These are phyloP conservation scores for Leptodermis oblonga DNA, from an alignment of 257 asterid genomes.

Conservation along the genomic window DNA sequence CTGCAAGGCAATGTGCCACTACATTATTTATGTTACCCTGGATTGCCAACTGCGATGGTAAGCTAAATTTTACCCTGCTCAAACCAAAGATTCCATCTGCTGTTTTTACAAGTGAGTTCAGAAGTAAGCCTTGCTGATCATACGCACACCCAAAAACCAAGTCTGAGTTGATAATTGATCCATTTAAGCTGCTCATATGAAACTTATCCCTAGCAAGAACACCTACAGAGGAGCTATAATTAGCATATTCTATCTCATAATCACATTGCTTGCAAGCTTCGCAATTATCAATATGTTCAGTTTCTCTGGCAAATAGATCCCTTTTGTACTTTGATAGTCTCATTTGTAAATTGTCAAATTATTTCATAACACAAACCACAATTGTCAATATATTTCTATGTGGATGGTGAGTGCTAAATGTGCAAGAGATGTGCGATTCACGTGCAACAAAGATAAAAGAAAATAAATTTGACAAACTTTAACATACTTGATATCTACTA, in stretches of 20 bases:
- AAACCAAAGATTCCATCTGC: constrained; percentile 82
- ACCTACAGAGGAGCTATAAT: constrained; percentile 71
- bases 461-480: too few relatives aligned
- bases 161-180: constrained; percentile 42
- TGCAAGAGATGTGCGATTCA: too few relatives aligned
- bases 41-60: constrained; percentile 64
- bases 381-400: too few relatives aligned
- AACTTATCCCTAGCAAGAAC: constrained; percentile 66
- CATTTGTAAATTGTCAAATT: too few relatives aligned
- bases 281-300: too few relatives aligned
- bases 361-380: too few relatives aligned
- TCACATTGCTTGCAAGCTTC: constrained; percentile 63
- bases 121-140: constrained; percentile 74
- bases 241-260: constrained; percentile 76
- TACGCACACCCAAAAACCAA: constrained; percentile 77
- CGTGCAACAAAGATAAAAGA: too few relatives aligned
- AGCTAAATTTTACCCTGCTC: constrained; percentile 59
- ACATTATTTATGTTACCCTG: constrained; percentile 54
- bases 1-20: constrained; percentile 64
- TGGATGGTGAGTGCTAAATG: too few relatives aligned
- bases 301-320: too few relatives aligned
- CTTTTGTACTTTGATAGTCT: too few relatives aligned
- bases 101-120: constrained; percentile 55
- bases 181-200: constrained; percentile 53
- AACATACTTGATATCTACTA: too few relatives aligned